These are phyloP conservation scores for Chlorella sp. DNA, from an alignment of 139 green algal genomes.

Conservation along the genomic window DNA sequence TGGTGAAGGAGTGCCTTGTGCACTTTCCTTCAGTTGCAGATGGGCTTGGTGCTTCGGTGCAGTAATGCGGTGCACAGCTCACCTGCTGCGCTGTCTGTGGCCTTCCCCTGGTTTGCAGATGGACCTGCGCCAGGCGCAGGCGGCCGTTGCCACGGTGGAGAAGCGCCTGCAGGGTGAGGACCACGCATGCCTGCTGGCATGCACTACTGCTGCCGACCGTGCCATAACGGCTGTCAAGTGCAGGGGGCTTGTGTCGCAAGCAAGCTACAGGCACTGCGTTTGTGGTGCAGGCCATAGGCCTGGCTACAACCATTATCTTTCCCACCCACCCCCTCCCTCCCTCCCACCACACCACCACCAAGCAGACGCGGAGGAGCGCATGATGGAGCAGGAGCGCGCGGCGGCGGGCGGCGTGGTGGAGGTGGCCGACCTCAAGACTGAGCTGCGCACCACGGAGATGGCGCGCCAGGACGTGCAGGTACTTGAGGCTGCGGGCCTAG, in stretches of 20 bases:
- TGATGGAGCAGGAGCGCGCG: conserved; percentile 18
- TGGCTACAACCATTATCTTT: too few relatives aligned
- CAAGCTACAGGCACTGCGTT: too few relatives aligned
- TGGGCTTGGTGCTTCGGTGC: too few relatives aligned
- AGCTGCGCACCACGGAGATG: conserved; percentile 21
- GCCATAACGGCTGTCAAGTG: neutral
- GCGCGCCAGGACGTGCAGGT: conserved; percentile 22
- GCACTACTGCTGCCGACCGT: neutral
- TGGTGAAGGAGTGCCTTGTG: too few relatives aligned
- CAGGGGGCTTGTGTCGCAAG: too few relatives aligned
- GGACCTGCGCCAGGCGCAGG: conserved; percentile 9
- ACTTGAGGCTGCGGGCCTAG: neutral
- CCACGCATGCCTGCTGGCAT: neutral
- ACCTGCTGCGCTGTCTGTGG: neutral
- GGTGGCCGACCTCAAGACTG: conserved; percentile 9
- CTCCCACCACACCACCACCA: neutral
- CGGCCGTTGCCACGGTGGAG: conserved; percentile 2
- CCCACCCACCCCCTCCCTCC: neutral
- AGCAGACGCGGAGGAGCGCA: conserved; percentile 7
- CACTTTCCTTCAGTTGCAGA: too few relatives aligned
- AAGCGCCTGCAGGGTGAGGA: conserved; percentile 4
- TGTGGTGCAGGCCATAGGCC: too few relatives aligned
- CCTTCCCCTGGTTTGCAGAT: neutral
- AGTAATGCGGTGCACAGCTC: too few relatives aligned
- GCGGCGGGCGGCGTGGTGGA: neutral